A percentile compares a stretch with the other conserved stretches of the same genome.
Conservation (phyloP, 1,139 yeast genomes). For the Blastobotrys arbuscula region DNA sequence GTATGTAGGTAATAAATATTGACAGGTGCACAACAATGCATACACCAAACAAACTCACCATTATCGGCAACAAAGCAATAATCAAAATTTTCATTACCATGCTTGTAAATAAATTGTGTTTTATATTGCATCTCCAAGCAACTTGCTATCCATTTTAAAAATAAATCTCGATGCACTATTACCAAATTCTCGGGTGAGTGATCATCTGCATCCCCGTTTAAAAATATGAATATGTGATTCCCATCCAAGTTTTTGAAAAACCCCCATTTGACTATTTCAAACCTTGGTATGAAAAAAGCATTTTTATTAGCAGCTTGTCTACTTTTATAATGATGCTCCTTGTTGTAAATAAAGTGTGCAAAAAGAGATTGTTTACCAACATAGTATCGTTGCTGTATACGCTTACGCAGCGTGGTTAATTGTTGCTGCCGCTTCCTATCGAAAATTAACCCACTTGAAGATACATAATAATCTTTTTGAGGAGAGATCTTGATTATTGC, state of each 20-base stretch:
- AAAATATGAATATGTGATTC: neutral
- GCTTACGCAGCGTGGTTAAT: neutral
- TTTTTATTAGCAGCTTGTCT: neutral
- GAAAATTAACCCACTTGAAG: neutral
- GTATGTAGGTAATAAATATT: neutral
- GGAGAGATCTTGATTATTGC: neutral
- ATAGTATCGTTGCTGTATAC: neutral
- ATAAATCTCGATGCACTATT: neutral
- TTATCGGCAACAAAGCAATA: neutral
- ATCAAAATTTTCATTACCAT: neutral
- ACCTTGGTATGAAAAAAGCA: neutral
- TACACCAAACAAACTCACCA: neutral
- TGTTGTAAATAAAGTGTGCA: neutral
- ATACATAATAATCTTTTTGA: neutral
- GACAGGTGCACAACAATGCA: neutral
- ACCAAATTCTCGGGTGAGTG: neutral
- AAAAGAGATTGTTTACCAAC: neutral
- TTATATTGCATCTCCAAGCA: neutral
- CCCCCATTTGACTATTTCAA: neutral
- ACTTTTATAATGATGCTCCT: neutral
- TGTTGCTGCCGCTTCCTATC: neutral
- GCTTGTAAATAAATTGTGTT: neutral
- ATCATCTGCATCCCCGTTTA: neutral
- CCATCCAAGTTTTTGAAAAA: neutral
- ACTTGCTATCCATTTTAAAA: neutral